Evolutionary conservation across 1,139 yeast genomes (phyloP), one percentile per base, ranked within the genome.

Genomic region (Geotrichum reessii): DNA sequence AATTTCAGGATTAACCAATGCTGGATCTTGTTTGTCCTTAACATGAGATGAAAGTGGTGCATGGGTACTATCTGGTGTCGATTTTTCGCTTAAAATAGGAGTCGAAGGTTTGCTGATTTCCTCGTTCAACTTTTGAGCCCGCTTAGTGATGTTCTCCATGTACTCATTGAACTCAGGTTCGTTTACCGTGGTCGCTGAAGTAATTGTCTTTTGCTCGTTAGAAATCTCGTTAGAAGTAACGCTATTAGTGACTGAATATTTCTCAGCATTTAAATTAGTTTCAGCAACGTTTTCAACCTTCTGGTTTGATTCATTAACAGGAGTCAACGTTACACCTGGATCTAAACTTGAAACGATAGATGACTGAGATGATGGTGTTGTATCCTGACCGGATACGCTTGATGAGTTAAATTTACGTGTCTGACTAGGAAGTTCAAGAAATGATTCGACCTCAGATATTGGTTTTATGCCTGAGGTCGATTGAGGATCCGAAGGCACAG

Each of bases 351-450:
- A 14, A 14, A 19, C 12, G n/a, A 37, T 14, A 12, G 42, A 37
- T 14, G 42, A n/a, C 17, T 37, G 42, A 14, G 42, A 14, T 37
- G 42, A 37, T 19, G 42, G 42, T 14, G 17, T 19, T 1, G 17
- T 37, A 37, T 14, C 17, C 7, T 14, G 7, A 19, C 42, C 17
- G 5, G 42, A 37, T 14, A 37, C 42, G 42, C 42, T 37, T 37
- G 19, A 40, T 27, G 50, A 24, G 24, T 9, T 9, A 19, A 9
- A 17, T 7, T 44, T 52, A 24, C 27, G 49, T 5, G 5, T 42
- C 28, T 57, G 59, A 33, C 59, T 57, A 14, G 59, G 59, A 5
- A 57, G 51, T 19, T 49, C 54, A 12, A 57, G 49, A 31, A 37
- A 52, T 12, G 59, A 48, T 37, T 51, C 47, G 27, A 50, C 12